Base-by-base conservation (phyloP, 2,329 filamentous ascomycete genomes). In the Botrytis medusae region DNA sequence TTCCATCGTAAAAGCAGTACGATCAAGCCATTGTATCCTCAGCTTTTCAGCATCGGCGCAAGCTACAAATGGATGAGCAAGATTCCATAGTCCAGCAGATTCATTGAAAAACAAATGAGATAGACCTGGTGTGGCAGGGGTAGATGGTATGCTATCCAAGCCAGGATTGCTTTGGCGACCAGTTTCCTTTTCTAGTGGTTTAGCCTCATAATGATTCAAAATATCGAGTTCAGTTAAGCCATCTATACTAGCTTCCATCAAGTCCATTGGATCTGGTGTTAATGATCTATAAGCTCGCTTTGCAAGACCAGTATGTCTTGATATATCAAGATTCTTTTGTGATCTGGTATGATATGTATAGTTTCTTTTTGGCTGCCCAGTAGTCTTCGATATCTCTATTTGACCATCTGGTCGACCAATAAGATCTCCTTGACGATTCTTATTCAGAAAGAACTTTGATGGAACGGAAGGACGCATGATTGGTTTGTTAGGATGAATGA, bases 1-100 rank as follows among this genome's bases (percentile, higher is more conserved):
- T 1, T 84, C 79, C 29, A 83, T 71, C 1, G 81, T 83, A 74
- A 83, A 85, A 72, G 85, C 82, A 67, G 82, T 83, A 32, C 81
- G 79, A 4, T 79, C 77, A 16, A 80, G 77, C 75, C 76, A 80
- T 63, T 73, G 75, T 20, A 78, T 16, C 12, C 69, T 73, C 10
- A 69, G 54, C 40, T 70, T 70, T 34, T 62, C 71, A 42, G 46
- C 32, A 60, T 72, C 37, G 22, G 34, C 61, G 16, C 62, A 62
- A 37, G 71, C n/a, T 29, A 68, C 29, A 42, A 72, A 72, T 7
- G 71, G 71, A 60, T 72, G 37, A 12, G 64, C 46, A 22, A 51
- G 32, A 59, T 69, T 18, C 71, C 71, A 72, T 1, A 72, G 71
- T 46, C 71, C 71, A 59, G 62, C 62, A 40, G 71, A 72, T 72